Percentiles rank a stretch among this genome's conserved stretches.
Conservation (phyloP, 176 grass and related monocot genomes). For the Avena eriantha region DNA sequence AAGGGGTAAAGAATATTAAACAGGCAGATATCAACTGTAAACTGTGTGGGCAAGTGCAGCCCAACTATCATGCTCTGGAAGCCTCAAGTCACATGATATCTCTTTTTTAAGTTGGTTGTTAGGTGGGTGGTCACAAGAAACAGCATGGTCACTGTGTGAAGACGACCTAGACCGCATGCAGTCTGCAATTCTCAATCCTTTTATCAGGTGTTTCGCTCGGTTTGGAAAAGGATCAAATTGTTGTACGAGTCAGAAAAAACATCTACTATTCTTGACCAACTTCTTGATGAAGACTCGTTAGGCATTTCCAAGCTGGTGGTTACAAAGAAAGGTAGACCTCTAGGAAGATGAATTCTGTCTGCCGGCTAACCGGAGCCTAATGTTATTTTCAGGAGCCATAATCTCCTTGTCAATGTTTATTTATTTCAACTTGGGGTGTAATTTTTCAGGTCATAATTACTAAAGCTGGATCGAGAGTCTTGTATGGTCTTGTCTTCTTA, state of each 20-base stretch:
- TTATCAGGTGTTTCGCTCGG: not conserved
- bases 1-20: not conserved
- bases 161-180: constrained; percentile 17
- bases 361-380: not conserved
- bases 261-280: not conserved
- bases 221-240: constrained; percentile 17
- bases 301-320: constrained; percentile 9
- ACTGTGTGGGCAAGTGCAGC: not conserved
- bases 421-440: not conserved
- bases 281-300: not conserved
- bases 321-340: constrained; percentile 1
- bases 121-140: not conserved
- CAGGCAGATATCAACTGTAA: no score
- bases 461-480: not conserved
- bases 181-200: not conserved
- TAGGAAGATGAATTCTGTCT: constrained; percentile 11
- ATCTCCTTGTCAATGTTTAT: constrained; percentile 11
- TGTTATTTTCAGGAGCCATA: not conserved
- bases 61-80: constrained; percentile 8
- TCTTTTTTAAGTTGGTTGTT: not conserved
- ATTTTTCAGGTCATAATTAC: constrained; percentile 2
- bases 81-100: not conserved
- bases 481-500: not conserved
- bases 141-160: constrained; percentile 5
- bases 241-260: not conserved